Evolutionary conservation across 2,329 filamentous ascomycete species (phyloP).

Genomic region (Epichloe coenophiala): DNA sequence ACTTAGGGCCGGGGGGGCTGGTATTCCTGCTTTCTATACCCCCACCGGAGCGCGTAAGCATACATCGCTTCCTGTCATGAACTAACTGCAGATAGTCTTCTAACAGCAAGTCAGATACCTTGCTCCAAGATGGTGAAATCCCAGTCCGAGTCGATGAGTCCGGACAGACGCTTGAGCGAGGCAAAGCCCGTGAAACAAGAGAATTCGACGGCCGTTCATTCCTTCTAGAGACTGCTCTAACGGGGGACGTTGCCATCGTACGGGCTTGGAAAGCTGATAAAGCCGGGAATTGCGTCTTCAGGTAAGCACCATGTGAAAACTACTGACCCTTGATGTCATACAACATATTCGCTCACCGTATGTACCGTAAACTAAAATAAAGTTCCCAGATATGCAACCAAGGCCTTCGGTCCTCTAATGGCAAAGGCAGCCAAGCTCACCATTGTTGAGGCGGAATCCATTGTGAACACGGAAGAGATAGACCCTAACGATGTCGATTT

Average conservation of each 20-base stretch:
- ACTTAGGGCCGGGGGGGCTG: slow-evolving; percentile 54
- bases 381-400: slow-evolving; percentile 41
- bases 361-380: no score
- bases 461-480: slow-evolving; percentile 62
- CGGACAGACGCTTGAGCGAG: slow-evolving; percentile 48
- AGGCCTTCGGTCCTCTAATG: slow-evolving; percentile 63
- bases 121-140: slow-evolving; percentile 55
- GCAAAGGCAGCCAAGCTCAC: slow-evolving; percentile 66
- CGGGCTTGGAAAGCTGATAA: slow-evolving; percentile 65
- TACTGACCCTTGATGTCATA: no score
- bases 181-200: slow-evolving; percentile 54
- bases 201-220: slow-evolving; percentile 61
- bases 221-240: slow-evolving; percentile 64
- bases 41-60: slow-evolving; percentile 53
- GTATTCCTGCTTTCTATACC: slow-evolving; percentile 71
- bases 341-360: no score
- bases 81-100: background rate
- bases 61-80: background rate
- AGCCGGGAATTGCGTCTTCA: slow-evolving; percentile 68
- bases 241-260: slow-evolving; percentile 61
- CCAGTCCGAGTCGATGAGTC: slow-evolving; percentile 47
- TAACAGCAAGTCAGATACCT: slow-evolving; percentile 33
- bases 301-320: slow-evolving; percentile 22
- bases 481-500: slow-evolving; percentile 63
- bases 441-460: slow-evolving; percentile 76